Evolutionary conservation across 2,329 filamentous ascomycete genomes (phyloP), one percentile per base, ranked within the genome.

Genomic region (Arachnopeziza araneosa): DNA sequence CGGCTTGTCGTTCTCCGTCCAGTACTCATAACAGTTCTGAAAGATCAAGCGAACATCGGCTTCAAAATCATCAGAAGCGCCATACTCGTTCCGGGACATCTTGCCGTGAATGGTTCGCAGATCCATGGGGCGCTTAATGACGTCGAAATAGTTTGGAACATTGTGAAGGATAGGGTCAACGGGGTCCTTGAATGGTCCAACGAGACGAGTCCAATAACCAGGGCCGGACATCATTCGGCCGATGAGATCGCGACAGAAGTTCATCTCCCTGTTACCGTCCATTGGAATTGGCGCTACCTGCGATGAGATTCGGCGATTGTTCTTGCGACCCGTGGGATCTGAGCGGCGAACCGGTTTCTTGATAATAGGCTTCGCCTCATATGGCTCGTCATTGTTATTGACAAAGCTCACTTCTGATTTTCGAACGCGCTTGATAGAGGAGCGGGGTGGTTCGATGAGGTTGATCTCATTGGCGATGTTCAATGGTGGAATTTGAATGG

Each of bases 201-300:
- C 83, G 0, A 86, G 77, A n/a, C 84, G 81, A 0, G 84, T 87
- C 84, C 84, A 87, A 70, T 84, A 87, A 7, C 84, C 83, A 61
- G 84, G 84, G 0, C 83, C 84, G 1, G 81, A 83, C 0, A 86
- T 74, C 84, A 87, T 87, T 30, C 83, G 77, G 1, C 75, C 76
- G 54, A 87, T 69, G 0, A 87, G 74, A 63, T 86, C 82, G 2
- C 79, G 73, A 65, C 84, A 87, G 67, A 84, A 87, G 10, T 78
- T 77, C 21, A 87, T 71, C 68, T 85, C 85, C 60, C 77, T 73
- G 22, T 75, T 73, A 1, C 67, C 58, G 6, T 57, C 62, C 26
- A 66, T n/a, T n/a, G 56, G 57, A 19, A 50, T 55, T 21, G 36
- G 52, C 10, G 59, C 57, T 3, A 24, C 12, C 17, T 55, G 49